phyloP scores from a whole-genome alignment of 2,329 filamentous ascomycete genomes.

The Pyrenochaeta sp. region DNA sequence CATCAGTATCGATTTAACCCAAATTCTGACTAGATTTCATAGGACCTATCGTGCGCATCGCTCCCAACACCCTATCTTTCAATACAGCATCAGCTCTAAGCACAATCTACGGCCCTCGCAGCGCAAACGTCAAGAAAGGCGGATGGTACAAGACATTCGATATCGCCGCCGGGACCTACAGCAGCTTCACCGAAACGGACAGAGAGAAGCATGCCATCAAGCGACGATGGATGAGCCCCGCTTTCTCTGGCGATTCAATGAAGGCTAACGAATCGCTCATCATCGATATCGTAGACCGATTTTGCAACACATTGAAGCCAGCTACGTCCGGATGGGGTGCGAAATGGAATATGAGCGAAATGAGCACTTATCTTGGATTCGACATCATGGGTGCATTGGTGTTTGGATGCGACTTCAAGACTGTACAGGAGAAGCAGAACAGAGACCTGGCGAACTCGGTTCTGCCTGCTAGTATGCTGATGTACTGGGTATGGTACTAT shows the following conservation, averaged over 20 bases:
- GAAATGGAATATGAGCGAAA: constrained; percentile 51
- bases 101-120: constrained; percentile 40
- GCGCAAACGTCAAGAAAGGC: constrained; percentile 56
- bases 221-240: constrained; percentile 51
- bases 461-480: constrained; percentile 27
- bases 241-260: constrained; percentile 52
- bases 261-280: constrained; percentile 52
- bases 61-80: constrained; percentile 37
- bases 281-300: constrained; percentile 46
- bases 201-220: constrained; percentile 52
- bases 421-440: constrained; percentile 43
- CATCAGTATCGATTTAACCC: neutral
- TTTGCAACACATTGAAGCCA: constrained; percentile 36
- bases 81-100: constrained; percentile 34
- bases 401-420: constrained; percentile 48
- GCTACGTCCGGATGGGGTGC: constrained; percentile 42
- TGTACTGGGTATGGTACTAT: constrained; percentile 30
- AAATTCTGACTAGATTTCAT: neutral
- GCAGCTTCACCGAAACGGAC: constrained; percentile 52
- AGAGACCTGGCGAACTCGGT: constrained; percentile 34
- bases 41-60: constrained; percentile 40
- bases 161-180: constrained; percentile 48
- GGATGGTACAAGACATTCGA: constrained; percentile 57
- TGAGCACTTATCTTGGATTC: constrained; percentile 53
- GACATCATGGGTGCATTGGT: constrained; percentile 58